A percentile compares a stretch with the other conserved stretches of the same genome.
Conservation (phyloP, 2,329 filamentous ascomycete species). For the Hymenoscyphus scutula region DNA sequence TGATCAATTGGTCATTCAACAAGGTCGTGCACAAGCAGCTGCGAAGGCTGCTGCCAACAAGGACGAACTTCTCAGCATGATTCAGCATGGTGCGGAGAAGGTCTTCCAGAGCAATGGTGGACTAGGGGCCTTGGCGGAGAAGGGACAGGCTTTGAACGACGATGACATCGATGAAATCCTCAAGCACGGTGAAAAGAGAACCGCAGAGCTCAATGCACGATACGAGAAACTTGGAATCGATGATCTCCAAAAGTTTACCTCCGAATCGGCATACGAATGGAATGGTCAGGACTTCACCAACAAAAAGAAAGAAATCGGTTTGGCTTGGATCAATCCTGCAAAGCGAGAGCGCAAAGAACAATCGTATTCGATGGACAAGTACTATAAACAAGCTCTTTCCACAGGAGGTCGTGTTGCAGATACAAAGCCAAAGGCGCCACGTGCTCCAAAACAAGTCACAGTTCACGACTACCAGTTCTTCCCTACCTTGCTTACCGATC, state of each 20-base stretch:
- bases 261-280: slow-evolving; percentile 98
- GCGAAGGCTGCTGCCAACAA: slow-evolving; percentile 92
- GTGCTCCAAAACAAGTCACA: slow-evolving; percentile 85
- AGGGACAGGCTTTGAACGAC: slow-evolving; percentile 67
- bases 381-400: slow-evolving; percentile 87
- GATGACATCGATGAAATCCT: slow-evolving; percentile 91
- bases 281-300: slow-evolving; percentile 95
- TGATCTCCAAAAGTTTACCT: slow-evolving; percentile 95
- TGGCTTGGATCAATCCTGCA: slow-evolving; percentile 96
- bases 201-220: slow-evolving; percentile 84
- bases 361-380: slow-evolving; percentile 97
- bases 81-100: slow-evolving; percentile 95
- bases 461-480: slow-evolving; percentile 99
- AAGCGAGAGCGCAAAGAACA: slow-evolving; percentile 99
- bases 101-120: slow-evolving; percentile 77
- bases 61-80: slow-evolving; percentile 95
- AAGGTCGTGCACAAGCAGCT: slow-evolving; percentile 88
- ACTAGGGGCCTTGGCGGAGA: slow-evolving; percentile 57
- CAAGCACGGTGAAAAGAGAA: slow-evolving; percentile 81
- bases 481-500: slow-evolving; percentile 74
- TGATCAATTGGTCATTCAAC: slow-evolving; percentile 96
- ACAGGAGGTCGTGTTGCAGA: slow-evolving; percentile 77
- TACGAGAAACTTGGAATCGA: slow-evolving; percentile 97
- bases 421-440: slow-evolving; percentile 90
- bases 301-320: slow-evolving; percentile 85